A percentile compares a stretch with the other conserved stretches of the same genome.
These are phyloP conservation scores for Choiromyces venosus DNA, from an alignment of 495 filamentous ascomycete species.

Conservation along the genomic window DNA sequence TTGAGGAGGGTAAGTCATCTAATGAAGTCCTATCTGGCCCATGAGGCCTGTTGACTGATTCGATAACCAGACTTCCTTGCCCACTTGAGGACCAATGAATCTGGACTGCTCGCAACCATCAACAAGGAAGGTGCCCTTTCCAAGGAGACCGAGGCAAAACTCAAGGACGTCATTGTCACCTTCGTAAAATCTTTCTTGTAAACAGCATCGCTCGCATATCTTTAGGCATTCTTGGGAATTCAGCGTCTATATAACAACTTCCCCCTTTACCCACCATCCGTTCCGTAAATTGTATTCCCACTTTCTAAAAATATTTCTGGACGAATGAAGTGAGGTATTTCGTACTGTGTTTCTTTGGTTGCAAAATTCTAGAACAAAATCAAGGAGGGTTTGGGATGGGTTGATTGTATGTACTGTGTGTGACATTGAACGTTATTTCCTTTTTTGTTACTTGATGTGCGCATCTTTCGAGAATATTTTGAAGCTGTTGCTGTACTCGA, in stretches of 20 bases:
- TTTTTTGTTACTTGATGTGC: constrained; percentile 48
- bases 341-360: constrained; percentile 27
- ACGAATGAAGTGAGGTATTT: constrained; percentile 16
- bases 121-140: constrained; percentile 93
- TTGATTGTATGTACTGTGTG: constrained; percentile 50
- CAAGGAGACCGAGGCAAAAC: constrained; percentile 85
- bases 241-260: constrained; percentile 23
- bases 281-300: constrained; percentile 31
- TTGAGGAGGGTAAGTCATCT: constrained; percentile 57
- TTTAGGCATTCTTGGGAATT: constrained; percentile 51
- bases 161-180: constrained; percentile 67
- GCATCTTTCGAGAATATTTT: not conserved
- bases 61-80: constrained; percentile 65
- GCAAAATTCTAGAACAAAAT: constrained; percentile 46
- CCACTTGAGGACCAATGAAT: constrained; percentile 83
- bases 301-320: constrained; percentile 13
- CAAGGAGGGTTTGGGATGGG: constrained; percentile 31
- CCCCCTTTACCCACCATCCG: constrained; percentile 14
- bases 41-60: constrained; percentile 11
- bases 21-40: not conserved
- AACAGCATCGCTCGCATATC: constrained; percentile 42
- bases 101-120: constrained; percentile 76
- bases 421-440: constrained; percentile 30
- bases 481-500: not conserved
- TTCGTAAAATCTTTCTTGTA: constrained; percentile 74